Evolutionary conservation across 768 basidiomycete genomes (phyloP), one percentile per base, ranked within the genome.

Genomic region (Boletus reticulatus): DNA sequence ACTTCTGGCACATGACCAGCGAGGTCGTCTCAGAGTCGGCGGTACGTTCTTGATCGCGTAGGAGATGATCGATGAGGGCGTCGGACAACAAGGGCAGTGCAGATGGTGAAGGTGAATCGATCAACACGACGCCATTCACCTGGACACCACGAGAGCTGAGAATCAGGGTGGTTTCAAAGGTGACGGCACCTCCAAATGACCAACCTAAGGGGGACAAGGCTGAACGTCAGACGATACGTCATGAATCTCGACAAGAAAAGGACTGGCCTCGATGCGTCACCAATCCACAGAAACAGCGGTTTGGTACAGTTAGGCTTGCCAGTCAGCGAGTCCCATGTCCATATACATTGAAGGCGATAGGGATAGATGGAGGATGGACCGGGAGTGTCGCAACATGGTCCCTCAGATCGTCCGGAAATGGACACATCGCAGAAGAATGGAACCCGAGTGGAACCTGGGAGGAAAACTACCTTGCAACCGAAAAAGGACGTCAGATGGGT

Each of bases 101-200:
- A 10, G 75, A 64, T 0, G 89, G 88, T 53, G 76, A 73, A 0
- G 89, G 86, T 0, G 85, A 76, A 64, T 90, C 89, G 60, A 91
- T 84, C 56, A 89, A 72, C 10, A 89, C 59, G 43, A 90, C 72
- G 0, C 87, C 89, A 48, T 72, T 71, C 20, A 87, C 81, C 2
- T 58, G 48, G 10, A 78, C 60, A 4, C 79, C 81, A 6, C 63
- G 72, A 2, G 48, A 17, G 13, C 11, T 6, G 17, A 89, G 77
- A 27, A 80, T 79, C 1, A 75, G 77, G 17, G 84, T 80, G 3
- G 81, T 71, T 62, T 89, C 88, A 61, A 82, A 89, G 0, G 88
- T 86, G 0, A 82, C 80, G 5, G 88, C 82, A 2, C 88, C 88
- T 13, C 88, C 88, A 58, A 91, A 87, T 3, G 88, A 91, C 88